Evolutionary conservation across 106 monocot genomes (phyloP), one percentile per base, ranked within the genome.

Genomic region (Allium fistulosum): DNA sequence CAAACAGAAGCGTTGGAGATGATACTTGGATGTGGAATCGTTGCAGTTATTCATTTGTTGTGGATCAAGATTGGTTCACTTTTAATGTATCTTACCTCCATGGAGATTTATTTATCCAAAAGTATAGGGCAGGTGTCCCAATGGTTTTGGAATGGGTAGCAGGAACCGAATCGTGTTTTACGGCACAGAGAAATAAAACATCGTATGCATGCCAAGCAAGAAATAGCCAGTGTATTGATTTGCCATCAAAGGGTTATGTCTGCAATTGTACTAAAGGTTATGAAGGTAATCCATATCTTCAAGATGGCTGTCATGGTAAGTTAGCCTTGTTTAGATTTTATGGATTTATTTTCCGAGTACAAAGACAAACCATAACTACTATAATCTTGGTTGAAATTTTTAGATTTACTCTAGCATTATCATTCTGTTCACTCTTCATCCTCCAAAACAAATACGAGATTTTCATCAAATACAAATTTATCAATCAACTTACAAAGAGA

Each of bases 221-320:
- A 18, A 49, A 59, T 49, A 28, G 11, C 37, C 46, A 51, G 16
- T 67, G 66, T 26, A 49, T 49, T 51, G 28, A 67, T 28, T 2
- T 37, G 37, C 10, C 18, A 9, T 55, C 10, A 9, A 17, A n/a
- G 10, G 77, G 77, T 1, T 78, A 72, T 59, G 51, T 59, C 0
- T 78, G 72, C 67, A 59, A 18, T 53, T 86, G 85, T 64, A 16
- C 17, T 13, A 11, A 17, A 5, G 82, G 82, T 8, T 80, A 59
- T 58, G 45, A n/a, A 1, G 86, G 86, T 4, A 86, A 86, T 22
- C 86, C 86, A 7, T 82, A 86, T 63, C 55, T 82, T 6, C 1
- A 10, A 47, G 12, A 65, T 61, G 85, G 81, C 8, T 86, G 81
- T 64, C 58, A 76, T 78, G 85, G 85, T 79, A 71, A n/a, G 17